Evolutionary conservation across 768 basidiomycete genomes (phyloP), one percentile per base, ranked within the genome.

Genomic region (Boletus eberwhitei): DNA sequence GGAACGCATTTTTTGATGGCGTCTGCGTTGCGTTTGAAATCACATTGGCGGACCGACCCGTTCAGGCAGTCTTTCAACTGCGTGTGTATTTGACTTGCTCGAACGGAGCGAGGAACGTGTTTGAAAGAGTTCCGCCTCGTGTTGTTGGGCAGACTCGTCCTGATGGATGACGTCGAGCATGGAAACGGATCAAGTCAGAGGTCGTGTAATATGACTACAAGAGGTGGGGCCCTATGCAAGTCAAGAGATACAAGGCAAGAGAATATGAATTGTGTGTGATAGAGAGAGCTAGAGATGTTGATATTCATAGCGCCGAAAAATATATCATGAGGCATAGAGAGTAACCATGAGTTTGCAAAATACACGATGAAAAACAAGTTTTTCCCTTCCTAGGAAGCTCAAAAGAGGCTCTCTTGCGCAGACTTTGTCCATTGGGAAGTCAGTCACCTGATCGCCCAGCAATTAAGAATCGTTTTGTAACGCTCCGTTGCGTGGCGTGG

Each of bases 11-110:
- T 26, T 26, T 66, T 17, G 48, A 57, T 9, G 68, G 65, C 5
- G 71, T 76, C 31, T 59, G 59, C 4, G 71, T 74, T 17, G 77
- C 77, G 0, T 82, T 82, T 55, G 71, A 68, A 21, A 77, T 83
- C 43, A 61, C 68, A 29, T 69, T 70, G 42, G 75, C 75, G 13
- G 77, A 76, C 51, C 62, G 63, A 35, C 64, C 52, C 46, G 62
- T 60, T 52, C 58, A 37, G 36, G 44, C 62, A 26, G 52, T 64
- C 31, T 38, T 66, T 24, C 24, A 24, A 44, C 69, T 13, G 74
- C 72, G 2, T 37, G 40, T 17, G 11, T 73, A n/a, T 79, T 82
- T 57, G 75, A 75, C 53, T 41, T 70, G 31, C 52, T 79, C 45
- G 76, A 71, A 64, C 7, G 75, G 75, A 11, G 41, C 67, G 41